phyloP scores from a whole-genome alignment of 1,284 basidiomycete species.

The Phenoliferia sp. region DNA sequence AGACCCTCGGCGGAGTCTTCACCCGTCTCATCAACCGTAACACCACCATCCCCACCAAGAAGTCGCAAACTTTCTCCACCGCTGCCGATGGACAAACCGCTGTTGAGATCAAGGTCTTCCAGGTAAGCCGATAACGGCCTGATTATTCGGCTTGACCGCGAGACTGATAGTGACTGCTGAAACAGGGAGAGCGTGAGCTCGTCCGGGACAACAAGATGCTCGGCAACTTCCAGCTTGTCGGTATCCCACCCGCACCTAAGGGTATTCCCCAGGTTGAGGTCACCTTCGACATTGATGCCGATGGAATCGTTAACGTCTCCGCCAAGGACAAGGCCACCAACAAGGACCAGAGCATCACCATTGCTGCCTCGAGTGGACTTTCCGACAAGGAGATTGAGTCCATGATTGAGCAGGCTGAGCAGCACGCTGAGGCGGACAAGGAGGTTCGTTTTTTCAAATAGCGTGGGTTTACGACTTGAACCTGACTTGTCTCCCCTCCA shows the following conservation, averaged over 20 bases:
- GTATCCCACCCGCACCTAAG: constrained; percentile 95
- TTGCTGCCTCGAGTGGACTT: constrained; percentile 94
- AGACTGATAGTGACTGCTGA: neutral
- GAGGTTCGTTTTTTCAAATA: constrained; percentile 4
- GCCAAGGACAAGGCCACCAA: constrained; percentile 95
- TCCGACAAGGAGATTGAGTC: constrained; percentile 95
- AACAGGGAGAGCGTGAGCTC: constrained; percentile 94
- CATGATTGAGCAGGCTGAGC: constrained; percentile 92
- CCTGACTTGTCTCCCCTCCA: neutral
- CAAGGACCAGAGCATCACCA: constrained; percentile 91
- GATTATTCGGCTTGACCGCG: neutral
- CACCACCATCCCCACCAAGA: constrained; percentile 99
- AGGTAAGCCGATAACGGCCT: constrained; percentile 4
- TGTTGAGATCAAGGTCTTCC: constrained; percentile 71
- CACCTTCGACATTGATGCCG: constrained; percentile 97
- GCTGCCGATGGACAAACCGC: constrained; percentile 78
- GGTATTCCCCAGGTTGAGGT: constrained; percentile 98
- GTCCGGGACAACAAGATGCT: constrained; percentile 98
- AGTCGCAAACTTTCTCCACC: constrained; percentile 97
- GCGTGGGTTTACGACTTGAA: neutral
- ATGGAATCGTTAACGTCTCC: constrained; percentile 80
- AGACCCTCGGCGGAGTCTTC: constrained; percentile 98
- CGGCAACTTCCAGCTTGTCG: constrained; percentile 97
- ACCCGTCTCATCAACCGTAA: constrained; percentile 74
- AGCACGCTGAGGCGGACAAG: constrained; percentile 77